These are phyloP conservation scores for Dictyostelium discoideum DNA, from an alignment of 78 protist genomes.

Conservation along the genomic window DNA sequence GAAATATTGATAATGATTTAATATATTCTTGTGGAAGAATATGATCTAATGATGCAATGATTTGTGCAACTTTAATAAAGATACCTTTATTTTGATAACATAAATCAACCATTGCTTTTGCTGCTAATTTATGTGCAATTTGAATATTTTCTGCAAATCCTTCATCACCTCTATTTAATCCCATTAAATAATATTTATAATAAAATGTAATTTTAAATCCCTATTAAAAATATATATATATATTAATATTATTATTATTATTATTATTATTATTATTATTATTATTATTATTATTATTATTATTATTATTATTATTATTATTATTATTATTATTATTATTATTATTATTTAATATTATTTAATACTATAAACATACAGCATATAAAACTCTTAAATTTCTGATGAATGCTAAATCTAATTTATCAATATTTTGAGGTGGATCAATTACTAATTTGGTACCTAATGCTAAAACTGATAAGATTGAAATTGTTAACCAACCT, in stretches of 20 bases:
- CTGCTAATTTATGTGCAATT: conserved; percentile 41
- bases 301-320: not conserved
- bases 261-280: not conserved
- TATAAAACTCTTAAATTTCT: conserved; percentile 35
- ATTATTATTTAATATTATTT: not conserved
- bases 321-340: not conserved
- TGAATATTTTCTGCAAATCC: conserved; percentile 22
- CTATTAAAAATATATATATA: not conserved
- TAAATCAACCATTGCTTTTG: conserved; percentile 34
- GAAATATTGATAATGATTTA: conserved; percentile 32
- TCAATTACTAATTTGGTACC: not conserved
- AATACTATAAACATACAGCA: conserved; percentile 8
- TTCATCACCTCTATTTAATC: conserved; percentile 53
- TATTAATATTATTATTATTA: not conserved
- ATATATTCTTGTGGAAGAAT: conserved; percentile 51
- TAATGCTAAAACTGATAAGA: not conserved
- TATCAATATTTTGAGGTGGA: not conserved
- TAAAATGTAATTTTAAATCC: conserved; percentile 47
- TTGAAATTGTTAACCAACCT: not conserved
- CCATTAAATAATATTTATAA: conserved; percentile 46
- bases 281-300: not conserved
- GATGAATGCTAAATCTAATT: conserved; percentile 2
- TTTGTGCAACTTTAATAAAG: conserved; percentile 70
- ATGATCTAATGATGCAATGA: conserved; percentile 54
- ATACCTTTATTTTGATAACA: conserved; percentile 61